Percentiles rank a stretch among this genome's conserved stretches.
These are phyloP conservation scores for Trichoderma gamsii DNA, from an alignment of 495 filamentous ascomycete species.

Conservation along the genomic window DNA sequence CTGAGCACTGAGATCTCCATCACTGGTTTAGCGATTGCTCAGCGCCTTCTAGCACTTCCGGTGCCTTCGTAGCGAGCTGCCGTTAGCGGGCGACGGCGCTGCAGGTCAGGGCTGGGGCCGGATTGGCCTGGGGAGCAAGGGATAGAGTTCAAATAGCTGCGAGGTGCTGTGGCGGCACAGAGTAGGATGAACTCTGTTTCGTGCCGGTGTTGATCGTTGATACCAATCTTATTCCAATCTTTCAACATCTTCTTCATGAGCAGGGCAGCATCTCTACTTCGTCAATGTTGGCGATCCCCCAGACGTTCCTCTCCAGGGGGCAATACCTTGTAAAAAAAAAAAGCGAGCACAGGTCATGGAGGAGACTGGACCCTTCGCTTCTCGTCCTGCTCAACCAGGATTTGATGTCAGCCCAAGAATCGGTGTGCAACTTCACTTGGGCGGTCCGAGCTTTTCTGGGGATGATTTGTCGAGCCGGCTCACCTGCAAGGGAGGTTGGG, in stretches of 20 bases:
- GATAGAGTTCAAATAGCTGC: constrained; percentile 12
- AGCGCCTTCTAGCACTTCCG: neutral
- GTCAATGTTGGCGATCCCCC: neutral
- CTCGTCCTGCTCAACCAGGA: neutral
- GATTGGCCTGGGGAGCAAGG: neutral
- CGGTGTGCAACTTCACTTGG: neutral
- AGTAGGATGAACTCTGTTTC: neutral
- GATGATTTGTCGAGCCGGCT: neutral
- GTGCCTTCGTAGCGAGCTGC: neutral
- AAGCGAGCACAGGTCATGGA: neutral
- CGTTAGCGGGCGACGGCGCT: neutral
- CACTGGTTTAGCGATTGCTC: neutral
- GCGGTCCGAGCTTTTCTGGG: constrained; percentile 1
- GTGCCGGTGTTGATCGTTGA: neutral
- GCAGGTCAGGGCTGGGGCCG: neutral
- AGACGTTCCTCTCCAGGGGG: neutral
- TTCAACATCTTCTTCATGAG: neutral
- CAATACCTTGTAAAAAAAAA: neutral
- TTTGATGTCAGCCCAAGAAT: neutral
- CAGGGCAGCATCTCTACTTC: neutral
- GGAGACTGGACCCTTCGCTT: neutral
- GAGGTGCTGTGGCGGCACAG: neutral
- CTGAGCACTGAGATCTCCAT: neutral
- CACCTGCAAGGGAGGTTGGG: neutral
- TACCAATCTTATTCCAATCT: neutral